These are phyloP conservation scores for Tubosaeta sp. DNA, from an alignment of 768 basidiomycete genomes.

Conservation along the genomic window DNA sequence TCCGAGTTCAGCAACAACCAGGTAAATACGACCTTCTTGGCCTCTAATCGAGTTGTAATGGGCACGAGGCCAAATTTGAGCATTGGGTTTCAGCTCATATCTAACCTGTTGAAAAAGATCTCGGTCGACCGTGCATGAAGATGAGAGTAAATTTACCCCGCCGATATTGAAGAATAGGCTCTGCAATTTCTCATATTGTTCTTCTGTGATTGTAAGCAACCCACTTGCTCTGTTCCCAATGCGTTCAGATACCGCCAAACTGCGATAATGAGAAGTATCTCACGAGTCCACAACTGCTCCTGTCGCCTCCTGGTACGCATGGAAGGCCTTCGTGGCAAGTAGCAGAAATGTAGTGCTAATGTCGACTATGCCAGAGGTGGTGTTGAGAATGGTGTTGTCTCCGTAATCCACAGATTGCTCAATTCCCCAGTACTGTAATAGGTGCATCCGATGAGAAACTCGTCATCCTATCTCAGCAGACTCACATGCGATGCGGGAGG, in stretches of 20 bases:
- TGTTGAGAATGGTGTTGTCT: slow-evolving; percentile 29
- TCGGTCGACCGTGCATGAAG: background rate
- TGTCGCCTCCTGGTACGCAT: slow-evolving; percentile 49
- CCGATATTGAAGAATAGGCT: slow-evolving; percentile 53
- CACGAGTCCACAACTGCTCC: slow-evolving; percentile 50
- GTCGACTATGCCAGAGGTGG: slow-evolving; percentile 47
- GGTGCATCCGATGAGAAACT: background rate
- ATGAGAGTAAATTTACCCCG: slow-evolving; percentile 22
- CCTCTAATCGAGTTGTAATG: slow-evolving; percentile 60
- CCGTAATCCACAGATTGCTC: slow-evolving; percentile 38
- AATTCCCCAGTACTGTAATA: slow-evolving; percentile 43
- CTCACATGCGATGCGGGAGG: slow-evolving; percentile 39
- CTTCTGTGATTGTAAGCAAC: slow-evolving; percentile 47
- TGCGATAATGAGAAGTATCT: slow-evolving; percentile 9
- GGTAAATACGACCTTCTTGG: slow-evolving; percentile 44
- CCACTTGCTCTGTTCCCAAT: slow-evolving; percentile 43
- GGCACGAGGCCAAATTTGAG: slow-evolving; percentile 65
- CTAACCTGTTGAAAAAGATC: slow-evolving; percentile 32
- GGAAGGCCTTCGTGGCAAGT: slow-evolving; percentile 56
- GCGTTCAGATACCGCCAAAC: background rate
- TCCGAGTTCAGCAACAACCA: slow-evolving; percentile 54
- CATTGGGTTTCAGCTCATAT: slow-evolving; percentile 56
- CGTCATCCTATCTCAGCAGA: background rate
- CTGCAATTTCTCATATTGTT: slow-evolving; percentile 45
- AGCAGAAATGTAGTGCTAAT: slow-evolving; percentile 52